These are phyloP conservation scores for Vararia minispora DNA, from an alignment of 768 basidiomycete genomes.

Conservation along the genomic window DNA sequence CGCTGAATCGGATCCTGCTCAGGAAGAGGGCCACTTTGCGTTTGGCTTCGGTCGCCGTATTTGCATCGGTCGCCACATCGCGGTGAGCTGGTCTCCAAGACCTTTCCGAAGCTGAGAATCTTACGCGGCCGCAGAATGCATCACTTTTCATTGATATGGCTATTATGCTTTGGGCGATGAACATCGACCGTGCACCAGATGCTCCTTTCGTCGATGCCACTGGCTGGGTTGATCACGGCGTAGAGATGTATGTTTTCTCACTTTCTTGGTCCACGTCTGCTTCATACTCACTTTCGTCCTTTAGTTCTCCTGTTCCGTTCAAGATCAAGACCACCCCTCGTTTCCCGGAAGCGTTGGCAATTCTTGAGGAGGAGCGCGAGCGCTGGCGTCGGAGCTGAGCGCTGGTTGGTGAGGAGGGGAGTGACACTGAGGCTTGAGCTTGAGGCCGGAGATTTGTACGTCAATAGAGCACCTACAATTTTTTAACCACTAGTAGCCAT, in stretches of 20 bases:
- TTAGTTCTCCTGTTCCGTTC: not conserved
- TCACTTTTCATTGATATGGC: slow-evolving; percentile 23
- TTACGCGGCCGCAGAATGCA: slow-evolving; percentile 22
- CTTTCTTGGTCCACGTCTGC: too few species aligned
- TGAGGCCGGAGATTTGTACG: too few species aligned
- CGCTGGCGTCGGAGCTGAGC: too few species aligned
- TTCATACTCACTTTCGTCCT: not conserved
- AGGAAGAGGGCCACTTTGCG: slow-evolving; percentile 18
- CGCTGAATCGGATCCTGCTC: slow-evolving; percentile 7
- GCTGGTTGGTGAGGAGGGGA: too few species aligned
- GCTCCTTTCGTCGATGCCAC: not conserved
- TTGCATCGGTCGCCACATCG: slow-evolving; percentile 6
- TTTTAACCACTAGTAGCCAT: too few species aligned
- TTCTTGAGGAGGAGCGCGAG: not conserved
- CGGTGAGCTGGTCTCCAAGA: slow-evolving; percentile 5
- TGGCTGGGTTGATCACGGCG: not conserved
- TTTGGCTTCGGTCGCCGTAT: slow-evolving; percentile 18
- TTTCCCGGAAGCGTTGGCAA: not conserved
- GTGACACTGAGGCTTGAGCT: too few species aligned
- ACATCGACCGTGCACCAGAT: slow-evolving; percentile 7
- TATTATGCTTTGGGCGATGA: slow-evolving; percentile 17
- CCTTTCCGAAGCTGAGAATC: slow-evolving; percentile 12
- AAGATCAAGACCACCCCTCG: not conserved
- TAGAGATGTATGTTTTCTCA: not conserved
- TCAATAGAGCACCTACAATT: too few species aligned